Evolutionary conservation across 371 early-diverging fungal genomes (phyloP).

Genomic region (Mortierella sp.): DNA sequence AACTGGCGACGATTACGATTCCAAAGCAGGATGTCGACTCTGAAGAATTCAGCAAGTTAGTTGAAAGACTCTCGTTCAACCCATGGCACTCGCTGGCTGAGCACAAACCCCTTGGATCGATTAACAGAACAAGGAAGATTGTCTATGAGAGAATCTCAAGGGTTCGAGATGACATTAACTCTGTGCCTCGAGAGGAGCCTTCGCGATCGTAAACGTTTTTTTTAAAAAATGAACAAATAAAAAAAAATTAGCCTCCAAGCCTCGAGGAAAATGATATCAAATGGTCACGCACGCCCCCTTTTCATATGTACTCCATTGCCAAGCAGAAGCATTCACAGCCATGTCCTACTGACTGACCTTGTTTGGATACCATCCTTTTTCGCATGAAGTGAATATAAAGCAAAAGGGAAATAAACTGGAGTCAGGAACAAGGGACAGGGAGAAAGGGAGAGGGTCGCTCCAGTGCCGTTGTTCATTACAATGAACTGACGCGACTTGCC

Average conservation of each 20-base stretch:
- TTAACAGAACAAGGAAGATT: slow-evolving; percentile 39
- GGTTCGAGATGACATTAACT: slow-evolving; percentile 28
- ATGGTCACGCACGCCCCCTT: too few species aligned
- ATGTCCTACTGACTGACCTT: too few species aligned
- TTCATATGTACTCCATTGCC: too few species aligned
- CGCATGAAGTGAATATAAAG: too few species aligned
- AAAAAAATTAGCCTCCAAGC: background rate
- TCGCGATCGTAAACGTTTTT: background rate
- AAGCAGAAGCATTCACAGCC: too few species aligned
- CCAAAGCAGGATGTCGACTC: slow-evolving; percentile 36
- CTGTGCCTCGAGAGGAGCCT: slow-evolving; percentile 43
- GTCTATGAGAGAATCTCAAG: slow-evolving; percentile 49
- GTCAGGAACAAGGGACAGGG: slow-evolving; percentile 2
- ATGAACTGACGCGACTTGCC: background rate
- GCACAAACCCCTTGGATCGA: slow-evolving; percentile 34
- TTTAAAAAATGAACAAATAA: background rate
- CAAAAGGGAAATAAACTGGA: background rate
- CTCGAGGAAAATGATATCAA: too few species aligned
- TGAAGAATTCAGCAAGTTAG: slow-evolving; percentile 20
- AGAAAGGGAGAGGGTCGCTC: background rate
- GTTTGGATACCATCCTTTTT: too few species aligned
- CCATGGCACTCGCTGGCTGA: slow-evolving; percentile 42
- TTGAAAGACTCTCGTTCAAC: slow-evolving; percentile 45
- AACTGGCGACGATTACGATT: slow-evolving; percentile 35
- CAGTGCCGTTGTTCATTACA: background rate